Evolutionary conservation across 2,329 filamentous ascomycete species (phyloP).

Genomic region (Arthrobotrys iridis): DNA sequence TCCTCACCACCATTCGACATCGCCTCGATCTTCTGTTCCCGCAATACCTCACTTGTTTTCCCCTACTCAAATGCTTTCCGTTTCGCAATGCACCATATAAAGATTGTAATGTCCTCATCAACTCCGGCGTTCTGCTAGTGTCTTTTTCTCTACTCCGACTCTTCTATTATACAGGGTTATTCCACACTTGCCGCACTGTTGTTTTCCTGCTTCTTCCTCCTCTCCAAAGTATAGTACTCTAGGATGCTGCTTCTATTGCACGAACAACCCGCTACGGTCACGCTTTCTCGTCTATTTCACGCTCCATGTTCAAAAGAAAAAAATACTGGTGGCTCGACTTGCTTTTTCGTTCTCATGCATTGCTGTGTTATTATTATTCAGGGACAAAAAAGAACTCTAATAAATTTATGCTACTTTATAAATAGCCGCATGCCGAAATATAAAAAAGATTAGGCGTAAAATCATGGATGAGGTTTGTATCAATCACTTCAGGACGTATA

Average conservation of each 20-base stretch:
- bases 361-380: not conserved
- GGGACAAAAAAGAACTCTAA: not conserved
- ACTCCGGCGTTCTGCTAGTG: slow-evolving; percentile 14
- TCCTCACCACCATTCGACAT: not conserved
- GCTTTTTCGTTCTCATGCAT: not conserved
- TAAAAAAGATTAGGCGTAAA: no score
- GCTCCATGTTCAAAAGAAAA: slow-evolving; percentile 1
- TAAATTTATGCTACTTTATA: not conserved
- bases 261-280: not conserved
- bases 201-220: not conserved
- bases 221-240: no score
- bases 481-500: no score
- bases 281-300: not conserved
- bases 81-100: not conserved
- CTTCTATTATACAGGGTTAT: not conserved
- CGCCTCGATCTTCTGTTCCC: no score
- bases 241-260: not conserved
- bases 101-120: slow-evolving; percentile 19
- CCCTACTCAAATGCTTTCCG: not conserved
- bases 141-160: not conserved
- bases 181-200: not conserved
- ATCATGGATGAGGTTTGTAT: no score
- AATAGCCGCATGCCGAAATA: no score
- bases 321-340: slow-evolving; percentile 5
- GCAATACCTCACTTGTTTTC: no score